Evolutionary conservation across 768 basidiomycete genomes (phyloP).

Genomic region (Suillus lakei): DNA sequence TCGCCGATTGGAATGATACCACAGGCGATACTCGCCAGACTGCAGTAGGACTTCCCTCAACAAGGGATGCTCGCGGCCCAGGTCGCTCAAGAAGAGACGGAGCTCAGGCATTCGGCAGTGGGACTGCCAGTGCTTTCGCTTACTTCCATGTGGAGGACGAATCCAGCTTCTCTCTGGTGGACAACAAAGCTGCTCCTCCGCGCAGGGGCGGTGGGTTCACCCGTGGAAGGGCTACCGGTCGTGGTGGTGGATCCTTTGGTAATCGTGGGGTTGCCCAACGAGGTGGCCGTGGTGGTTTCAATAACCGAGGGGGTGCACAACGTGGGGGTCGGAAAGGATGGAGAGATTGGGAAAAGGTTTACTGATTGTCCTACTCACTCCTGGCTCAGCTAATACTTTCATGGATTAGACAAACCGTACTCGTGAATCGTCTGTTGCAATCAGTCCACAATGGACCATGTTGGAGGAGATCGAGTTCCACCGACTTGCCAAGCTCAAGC

Average conservation of each 20-base stretch:
- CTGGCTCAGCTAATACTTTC: constrained; percentile 14
- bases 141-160: constrained; percentile 99
- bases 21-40: constrained; percentile 66
- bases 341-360: constrained; percentile 95
- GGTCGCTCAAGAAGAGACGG: constrained; percentile 74
- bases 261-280: constrained; percentile 48
- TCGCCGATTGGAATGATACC: constrained; percentile 96
- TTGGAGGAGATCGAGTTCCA: constrained; percentile 97
- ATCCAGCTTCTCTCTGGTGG: constrained; percentile 94
- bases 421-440: constrained; percentile 92
- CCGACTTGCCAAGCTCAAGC: constrained; percentile 85
- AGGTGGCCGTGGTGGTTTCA: constrained; percentile 48
- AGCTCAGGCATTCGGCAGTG: constrained; percentile 87
- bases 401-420: constrained; percentile 69
- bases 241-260: constrained; percentile 40
- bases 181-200: constrained; percentile 76
- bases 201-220: constrained; percentile 71
- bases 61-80: constrained; percentile 54
- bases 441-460: constrained; percentile 92
- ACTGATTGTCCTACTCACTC: neutral
- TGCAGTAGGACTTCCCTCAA: constrained; percentile 50
- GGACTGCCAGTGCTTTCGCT: constrained; percentile 88
- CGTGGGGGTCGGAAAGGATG: constrained; percentile 66
- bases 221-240: constrained; percentile 49
- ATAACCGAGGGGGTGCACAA: constrained; percentile 48